Conservation (phyloP, 805 yeast genomes). For the Starmerella floris region DNA sequence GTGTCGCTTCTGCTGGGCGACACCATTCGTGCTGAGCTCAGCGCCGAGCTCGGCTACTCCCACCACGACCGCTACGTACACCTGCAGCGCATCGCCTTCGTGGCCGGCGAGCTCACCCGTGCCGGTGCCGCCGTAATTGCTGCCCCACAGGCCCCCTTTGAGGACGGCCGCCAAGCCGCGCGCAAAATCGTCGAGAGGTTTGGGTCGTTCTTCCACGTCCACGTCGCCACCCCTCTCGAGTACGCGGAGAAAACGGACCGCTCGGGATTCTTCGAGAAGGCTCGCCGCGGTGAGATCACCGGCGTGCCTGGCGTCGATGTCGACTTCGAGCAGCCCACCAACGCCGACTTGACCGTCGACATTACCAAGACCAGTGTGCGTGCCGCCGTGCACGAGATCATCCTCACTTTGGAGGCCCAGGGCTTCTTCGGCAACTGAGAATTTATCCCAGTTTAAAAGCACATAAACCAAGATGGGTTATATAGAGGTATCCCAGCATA, state of each 20-base stretch:
- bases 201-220: conserved; percentile 41
- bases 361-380: conserved; percentile 44
- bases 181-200: conserved; percentile 35
- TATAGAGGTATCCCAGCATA: background rate
- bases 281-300: conserved; percentile 36
- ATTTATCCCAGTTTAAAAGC: background rate
- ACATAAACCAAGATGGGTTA: background rate
- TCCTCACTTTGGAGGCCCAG: conserved; percentile 61
- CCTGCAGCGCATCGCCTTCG: conserved; percentile 41
- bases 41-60: conserved; percentile 32
- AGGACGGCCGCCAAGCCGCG: conserved; percentile 33
- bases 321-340: conserved; percentile 36
- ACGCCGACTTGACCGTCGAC: conserved; percentile 47
- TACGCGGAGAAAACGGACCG: conserved; percentile 37
- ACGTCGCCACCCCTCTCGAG: conserved; percentile 40
- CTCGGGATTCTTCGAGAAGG: conserved; percentile 37
- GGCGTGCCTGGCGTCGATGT: conserved; percentile 37
- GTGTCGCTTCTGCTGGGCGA: conserved; percentile 45
- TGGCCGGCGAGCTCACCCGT: conserved; percentile 62
- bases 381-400: conserved; percentile 61
- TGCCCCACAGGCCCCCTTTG: conserved; percentile 39
- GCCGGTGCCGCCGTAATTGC: conserved; percentile 89
- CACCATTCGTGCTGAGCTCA: conserved; percentile 31
- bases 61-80: conserved; percentile 31
- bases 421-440: conserved; percentile 47